phyloP scores from a whole-genome alignment of 2,329 filamentous ascomycete species.

The Cordyceps fumosorosea region DNA sequence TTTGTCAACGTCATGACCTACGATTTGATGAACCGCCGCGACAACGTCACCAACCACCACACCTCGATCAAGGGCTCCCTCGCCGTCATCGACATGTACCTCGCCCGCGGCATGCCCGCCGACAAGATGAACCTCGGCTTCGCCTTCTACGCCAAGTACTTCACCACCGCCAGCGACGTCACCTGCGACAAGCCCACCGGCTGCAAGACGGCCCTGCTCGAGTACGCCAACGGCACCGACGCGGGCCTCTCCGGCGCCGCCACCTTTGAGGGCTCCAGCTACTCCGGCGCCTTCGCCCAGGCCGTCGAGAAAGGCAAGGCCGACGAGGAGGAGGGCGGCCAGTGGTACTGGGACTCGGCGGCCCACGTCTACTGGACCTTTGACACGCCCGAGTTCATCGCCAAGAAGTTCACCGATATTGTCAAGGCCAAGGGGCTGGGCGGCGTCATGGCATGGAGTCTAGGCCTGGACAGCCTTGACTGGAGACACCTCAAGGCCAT shows the following conservation, averaged over 20 bases:
- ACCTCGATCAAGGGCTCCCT: slow-evolving; percentile 50
- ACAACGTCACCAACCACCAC: slow-evolving; percentile 59
- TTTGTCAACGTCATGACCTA: slow-evolving; percentile 68
- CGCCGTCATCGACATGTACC: slow-evolving; percentile 51
- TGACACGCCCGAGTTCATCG: slow-evolving; percentile 44
- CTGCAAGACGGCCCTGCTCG: slow-evolving; percentile 52
- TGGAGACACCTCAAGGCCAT: slow-evolving; percentile 39
- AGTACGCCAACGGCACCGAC: slow-evolving; percentile 54
- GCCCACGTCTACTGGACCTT: slow-evolving; percentile 47
- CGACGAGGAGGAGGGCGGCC: slow-evolving; percentile 43
- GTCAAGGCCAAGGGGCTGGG: slow-evolving; percentile 36
- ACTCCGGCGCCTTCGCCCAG: slow-evolving; percentile 12
- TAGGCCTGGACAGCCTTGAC: slow-evolving; percentile 41
- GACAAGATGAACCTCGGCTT: slow-evolving; percentile 59
- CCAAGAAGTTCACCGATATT: slow-evolving; percentile 39
- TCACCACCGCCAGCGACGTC: slow-evolving; percentile 43
- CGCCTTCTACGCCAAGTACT: slow-evolving; percentile 65
- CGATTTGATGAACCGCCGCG: slow-evolving; percentile 68
- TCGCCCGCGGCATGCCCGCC: slow-evolving; percentile 47
- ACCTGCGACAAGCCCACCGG: slow-evolving; percentile 45
- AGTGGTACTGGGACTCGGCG: slow-evolving; percentile 46
- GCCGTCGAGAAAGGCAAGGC: slow-evolving; percentile 35
- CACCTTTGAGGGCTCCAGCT: slow-evolving; percentile 32
- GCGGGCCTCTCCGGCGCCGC: slow-evolving; percentile 40
- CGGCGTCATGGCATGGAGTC: slow-evolving; percentile 47